Conservation (phyloP, 768 basidiomycete species). For the Leccinum subgranulosum region DNA sequence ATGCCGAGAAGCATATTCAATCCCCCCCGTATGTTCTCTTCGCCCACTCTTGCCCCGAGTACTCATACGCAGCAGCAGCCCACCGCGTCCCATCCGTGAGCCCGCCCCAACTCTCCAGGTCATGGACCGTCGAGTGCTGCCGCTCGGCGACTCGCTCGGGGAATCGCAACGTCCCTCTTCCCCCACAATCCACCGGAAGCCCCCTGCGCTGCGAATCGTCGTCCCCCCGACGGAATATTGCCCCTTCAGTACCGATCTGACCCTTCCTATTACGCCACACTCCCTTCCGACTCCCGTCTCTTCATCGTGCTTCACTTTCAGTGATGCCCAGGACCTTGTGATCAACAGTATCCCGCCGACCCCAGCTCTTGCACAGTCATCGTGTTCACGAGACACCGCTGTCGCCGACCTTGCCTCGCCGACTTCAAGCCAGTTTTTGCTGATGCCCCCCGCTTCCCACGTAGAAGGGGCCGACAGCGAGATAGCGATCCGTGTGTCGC, state of each 20-base stretch:
- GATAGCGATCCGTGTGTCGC: slow-evolving; percentile 10
- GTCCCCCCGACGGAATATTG: slow-evolving; percentile 34
- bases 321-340: slow-evolving; percentile 11
- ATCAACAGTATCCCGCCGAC: slow-evolving; percentile 10
- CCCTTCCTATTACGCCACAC: slow-evolving; percentile 26
- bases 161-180: slow-evolving; percentile 4
- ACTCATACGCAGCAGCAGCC: neutral
- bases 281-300: slow-evolving; percentile 25
- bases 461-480: slow-evolving; percentile 8
- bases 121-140: slow-evolving; percentile 14
- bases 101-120: slow-evolving; percentile 7
- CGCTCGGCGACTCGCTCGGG: slow-evolving; percentile 12
- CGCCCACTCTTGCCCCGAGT: neutral
- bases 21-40: slow-evolving; percentile 18
- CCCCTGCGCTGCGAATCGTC: slow-evolving; percentile 26
- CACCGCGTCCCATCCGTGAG: neutral
- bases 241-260: slow-evolving; percentile 32
- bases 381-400: slow-evolving; percentile 5
- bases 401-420: slow-evolving; percentile 23
- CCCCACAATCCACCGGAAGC: slow-evolving; percentile 15
- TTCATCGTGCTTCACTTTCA: slow-evolving; percentile 27
- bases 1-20: slow-evolving; percentile 18
- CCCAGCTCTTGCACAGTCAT: slow-evolving; percentile 2
- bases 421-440: slow-evolving; percentile 25
- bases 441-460: slow-evolving; percentile 26